Evolutionary conservation across 768 basidiomycete genomes (phyloP).

Genomic region (Boletus tomentosulus): DNA sequence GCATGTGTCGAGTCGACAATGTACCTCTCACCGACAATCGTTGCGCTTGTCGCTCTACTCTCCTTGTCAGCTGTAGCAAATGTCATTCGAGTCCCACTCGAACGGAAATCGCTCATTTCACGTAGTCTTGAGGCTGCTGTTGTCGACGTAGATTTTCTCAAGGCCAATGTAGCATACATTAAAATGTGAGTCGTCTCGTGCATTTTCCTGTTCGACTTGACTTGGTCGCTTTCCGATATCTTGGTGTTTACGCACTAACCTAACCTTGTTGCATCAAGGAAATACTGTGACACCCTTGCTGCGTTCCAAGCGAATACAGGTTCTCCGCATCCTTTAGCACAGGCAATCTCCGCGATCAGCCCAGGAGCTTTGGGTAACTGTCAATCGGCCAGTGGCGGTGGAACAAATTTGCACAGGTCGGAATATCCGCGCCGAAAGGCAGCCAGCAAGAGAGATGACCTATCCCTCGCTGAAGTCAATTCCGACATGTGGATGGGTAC

Average conservation of each 20-base stretch:
- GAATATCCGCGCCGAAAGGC: conserved; percentile 9
- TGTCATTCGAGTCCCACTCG: conserved; percentile 20
- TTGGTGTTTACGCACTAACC: too few relatives aligned
- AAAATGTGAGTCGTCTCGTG: conserved; percentile 19
- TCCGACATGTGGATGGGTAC: conserved; percentile 43
- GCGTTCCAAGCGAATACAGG: conserved; percentile 47
- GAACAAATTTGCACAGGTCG: too few relatives aligned
- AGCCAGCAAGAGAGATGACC: conserved; percentile 32
- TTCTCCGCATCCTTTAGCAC: conserved; percentile 31
- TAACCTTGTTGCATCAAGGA: conserved; percentile 30
- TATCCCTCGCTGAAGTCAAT: conserved; percentile 36
- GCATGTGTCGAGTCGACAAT: too few relatives aligned
- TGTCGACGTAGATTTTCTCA: conserved; percentile 10
- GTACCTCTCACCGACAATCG: conserved; percentile 12
- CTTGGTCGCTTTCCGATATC: too few relatives aligned
- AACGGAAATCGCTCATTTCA: too few relatives aligned
- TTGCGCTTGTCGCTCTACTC: conserved; percentile 12
- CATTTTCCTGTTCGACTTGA: too few relatives aligned
- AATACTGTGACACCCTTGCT: conserved; percentile 39
- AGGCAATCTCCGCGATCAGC: conserved; percentile 6
- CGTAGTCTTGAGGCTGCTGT: too few relatives aligned
- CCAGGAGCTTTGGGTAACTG: background rate
- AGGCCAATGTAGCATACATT: conserved; percentile 12
- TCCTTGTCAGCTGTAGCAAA: conserved; percentile 5
- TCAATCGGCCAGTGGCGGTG: background rate